Evolutionary conservation across 176 grass and related monocot genomes (phyloP), one percentile per base, ranked within the genome.

Genomic region (Oryza glaberrima): DNA sequence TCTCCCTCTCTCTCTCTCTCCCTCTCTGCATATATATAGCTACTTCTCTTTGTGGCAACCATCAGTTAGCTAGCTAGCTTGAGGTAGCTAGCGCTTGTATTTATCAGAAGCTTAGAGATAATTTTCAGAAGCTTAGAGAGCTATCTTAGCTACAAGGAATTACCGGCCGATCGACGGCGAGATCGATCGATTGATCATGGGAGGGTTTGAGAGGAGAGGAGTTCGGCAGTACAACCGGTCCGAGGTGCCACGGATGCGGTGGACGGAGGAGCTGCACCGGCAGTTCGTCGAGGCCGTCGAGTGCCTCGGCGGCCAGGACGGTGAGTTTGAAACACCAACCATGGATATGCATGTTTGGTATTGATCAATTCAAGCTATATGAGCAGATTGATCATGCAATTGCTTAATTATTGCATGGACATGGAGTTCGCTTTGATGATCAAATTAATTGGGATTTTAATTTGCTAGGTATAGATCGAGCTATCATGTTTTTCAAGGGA

Each of bases 221-320:
- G 79, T 94, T 44, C 87, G 96, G 88, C 94, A 91, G 71, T 99
- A 99, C 91, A 94, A 88, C 90, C 77, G 96, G 10, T 96, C 96
- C 3, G 91, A 94, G 16, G 71, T 78, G 43, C 94, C 91, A 5
- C 91, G 96, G 77, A 91, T 96, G 81, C 86, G 88, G 61, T 99
- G 96, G 96, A 96, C 96, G 15, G 93, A 96, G 82, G 96, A 96
- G 79, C 90, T 99, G 9, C 96, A 99, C 79, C 83, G 84, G 69
- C 81, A 83, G 81, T 99, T 99, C 20, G 41, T 94, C 25, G 78
- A 92, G 81, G 94, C 94, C 52, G 86, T 99, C 40, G 81, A 90
- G 65, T 89, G 86, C 76, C 96, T 99, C 45, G 96, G 96, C 30
- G 94, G 96, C 32, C 75, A 84, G 64, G 45, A 96, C 19, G 79